Base-by-base conservation (phyloP, 805 yeast genomes). In the Candida vartiovaarae region DNA sequence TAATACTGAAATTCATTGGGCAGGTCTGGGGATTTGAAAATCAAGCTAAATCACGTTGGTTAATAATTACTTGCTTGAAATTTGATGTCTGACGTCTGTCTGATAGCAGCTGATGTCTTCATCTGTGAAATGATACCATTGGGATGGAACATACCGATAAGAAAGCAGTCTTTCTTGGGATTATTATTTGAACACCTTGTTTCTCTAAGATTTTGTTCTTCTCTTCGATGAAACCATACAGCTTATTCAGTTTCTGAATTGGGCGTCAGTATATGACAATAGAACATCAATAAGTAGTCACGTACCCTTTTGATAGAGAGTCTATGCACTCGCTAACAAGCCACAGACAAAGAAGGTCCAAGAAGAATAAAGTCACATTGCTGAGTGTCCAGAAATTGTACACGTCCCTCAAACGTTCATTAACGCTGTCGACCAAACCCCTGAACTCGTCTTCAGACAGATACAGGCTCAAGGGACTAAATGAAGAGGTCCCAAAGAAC, bases 101-200 rank as follows among this genome's bases (percentile, higher is more conserved):
- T 15, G 20, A 15, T 15, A 2, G 20, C 20, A 15, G 20, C 20
- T 15, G 20, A 15, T 15, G 20, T 15, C 20, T 15, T 15, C 20
- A 15, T 15, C 20, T 15, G 20, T 15, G 20, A 15, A 15, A 15
- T 15, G 20, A 15, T 15, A 15, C 20, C 20, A 15, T 15, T 15
- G 20, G 20, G 20, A 15, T 15, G 20, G 1, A 15, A 45, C 48
- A 28, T 34, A 52, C 45, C 3, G 83, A 75, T 6, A 80, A 59
- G 56, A 71, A 80, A 1, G 78, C 87, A 29, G 75, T 66, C 41
- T 67, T 56, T 40, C 72, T 54, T 2, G 84, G 84, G 5, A 75
- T 67, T 1, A 82, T 67, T 8, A 82, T 47, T 29, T 54, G 51
- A 11, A 76, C 63, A 33, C 55, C 48, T 5, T 23, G 24, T 4